Evolutionary conservation across 2,329 filamentous ascomycete genomes (phyloP).

Genomic region (Amauroascus verrucosus): DNA sequence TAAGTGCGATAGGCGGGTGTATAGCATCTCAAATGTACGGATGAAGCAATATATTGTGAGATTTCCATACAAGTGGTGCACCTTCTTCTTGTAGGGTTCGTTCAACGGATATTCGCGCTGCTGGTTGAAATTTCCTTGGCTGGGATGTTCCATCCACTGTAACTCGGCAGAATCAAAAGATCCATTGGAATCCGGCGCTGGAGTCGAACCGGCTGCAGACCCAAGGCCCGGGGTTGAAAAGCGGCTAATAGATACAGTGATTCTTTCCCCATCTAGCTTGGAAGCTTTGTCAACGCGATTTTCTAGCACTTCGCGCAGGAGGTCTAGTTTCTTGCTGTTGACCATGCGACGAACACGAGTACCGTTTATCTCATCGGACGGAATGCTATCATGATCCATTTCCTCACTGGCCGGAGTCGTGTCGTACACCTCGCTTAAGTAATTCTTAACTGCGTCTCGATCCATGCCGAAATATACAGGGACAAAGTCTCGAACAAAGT

Average conservation of each 20-base stretch:
- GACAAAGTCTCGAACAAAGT: constrained; percentile 68
- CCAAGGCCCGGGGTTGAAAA: constrained; percentile 77
- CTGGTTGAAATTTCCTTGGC: constrained; percentile 44
- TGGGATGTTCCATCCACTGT: constrained; percentile 53
- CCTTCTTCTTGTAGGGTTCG: constrained; percentile 66
- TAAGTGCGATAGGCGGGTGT: constrained; percentile 69
- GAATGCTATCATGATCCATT: constrained; percentile 61
- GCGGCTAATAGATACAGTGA: constrained; percentile 66
- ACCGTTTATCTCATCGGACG: constrained; percentile 59
- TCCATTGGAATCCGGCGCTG: constrained; percentile 28
- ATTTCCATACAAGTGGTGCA: constrained; percentile 87
- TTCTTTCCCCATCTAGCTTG: constrained; percentile 67
- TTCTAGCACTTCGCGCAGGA: constrained; percentile 78
- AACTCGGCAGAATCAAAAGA: constrained; percentile 42
- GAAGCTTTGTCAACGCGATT: constrained; percentile 60
- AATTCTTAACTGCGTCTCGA: constrained; percentile 57
- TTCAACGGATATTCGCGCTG: constrained; percentile 59
- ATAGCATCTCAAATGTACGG: constrained; percentile 83
- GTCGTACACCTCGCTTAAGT: constrained; percentile 57
- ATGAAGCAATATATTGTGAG: constrained; percentile 90
- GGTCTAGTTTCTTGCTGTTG: constrained; percentile 62
- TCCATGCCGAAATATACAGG: constrained; percentile 66
- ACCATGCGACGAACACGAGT: constrained; percentile 51
- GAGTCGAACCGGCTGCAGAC: constrained; percentile 35
- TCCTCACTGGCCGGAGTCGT: constrained; percentile 64